These are phyloP conservation scores for Sporisorium sorghi DNA, from an alignment of 1,284 basidiomycete genomes.

Conservation along the genomic window DNA sequence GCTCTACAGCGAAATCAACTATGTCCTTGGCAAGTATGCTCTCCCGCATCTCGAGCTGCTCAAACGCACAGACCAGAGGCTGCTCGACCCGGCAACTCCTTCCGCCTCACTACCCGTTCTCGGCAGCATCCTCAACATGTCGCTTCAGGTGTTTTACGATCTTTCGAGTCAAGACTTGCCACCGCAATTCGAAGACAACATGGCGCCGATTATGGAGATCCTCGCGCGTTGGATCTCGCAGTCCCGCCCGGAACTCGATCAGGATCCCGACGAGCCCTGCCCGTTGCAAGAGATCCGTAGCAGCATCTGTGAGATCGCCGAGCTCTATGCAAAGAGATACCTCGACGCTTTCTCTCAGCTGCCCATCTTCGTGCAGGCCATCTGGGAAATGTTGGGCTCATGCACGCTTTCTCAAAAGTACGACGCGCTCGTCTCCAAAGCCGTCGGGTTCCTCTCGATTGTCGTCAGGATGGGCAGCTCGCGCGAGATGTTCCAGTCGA, in stretches of 20 bases:
- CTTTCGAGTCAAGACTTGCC: conserved; percentile 95
- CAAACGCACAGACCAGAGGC: conserved; percentile 46
- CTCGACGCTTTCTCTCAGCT: conserved; percentile 86
- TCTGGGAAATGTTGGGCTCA: conserved; percentile 87
- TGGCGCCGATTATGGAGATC: conserved; percentile 71
- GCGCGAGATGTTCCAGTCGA: conserved; percentile 74
- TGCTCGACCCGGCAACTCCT: conserved; percentile 70
- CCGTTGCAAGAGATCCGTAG: conserved; percentile 88
- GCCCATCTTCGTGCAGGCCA: conserved; percentile 84
- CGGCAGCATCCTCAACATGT: conserved; percentile 72
- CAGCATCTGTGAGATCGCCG: conserved; percentile 88
- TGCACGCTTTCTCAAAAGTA: conserved; percentile 80
- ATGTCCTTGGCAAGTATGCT: conserved; percentile 86
- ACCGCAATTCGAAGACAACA: conserved; percentile 90
- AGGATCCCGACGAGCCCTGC: conserved; percentile 82
- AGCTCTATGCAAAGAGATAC: conserved; percentile 92
- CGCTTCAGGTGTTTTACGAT: conserved; percentile 91
- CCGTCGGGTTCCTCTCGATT: conserved; percentile 89
- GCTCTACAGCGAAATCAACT: conserved; percentile 91
- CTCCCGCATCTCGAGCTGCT: conserved; percentile 79
- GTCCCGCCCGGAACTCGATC: conserved; percentile 52
- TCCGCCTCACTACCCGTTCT: conserved; percentile 67
- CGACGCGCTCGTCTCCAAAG: conserved; percentile 91
- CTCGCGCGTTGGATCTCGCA: conserved; percentile 64
- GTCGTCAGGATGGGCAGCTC: conserved; percentile 78